These are phyloP conservation scores for Microdochium paspali DNA, from an alignment of 2,329 filamentous ascomycete species.

Conservation along the genomic window DNA sequence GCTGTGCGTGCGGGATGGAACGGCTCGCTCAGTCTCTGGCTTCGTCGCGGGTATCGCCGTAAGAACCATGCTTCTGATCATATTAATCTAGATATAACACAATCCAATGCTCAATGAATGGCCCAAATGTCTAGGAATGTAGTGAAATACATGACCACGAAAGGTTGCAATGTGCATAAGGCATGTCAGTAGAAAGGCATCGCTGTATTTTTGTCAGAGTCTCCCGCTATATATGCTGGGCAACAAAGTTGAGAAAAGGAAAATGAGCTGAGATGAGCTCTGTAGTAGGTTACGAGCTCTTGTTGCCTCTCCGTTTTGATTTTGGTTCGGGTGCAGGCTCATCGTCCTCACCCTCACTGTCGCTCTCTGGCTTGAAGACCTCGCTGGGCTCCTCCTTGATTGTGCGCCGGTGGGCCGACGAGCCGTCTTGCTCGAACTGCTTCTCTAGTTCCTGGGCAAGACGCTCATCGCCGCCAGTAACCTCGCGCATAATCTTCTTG, in stretches of 20 bases:
- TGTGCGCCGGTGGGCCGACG: neutral
- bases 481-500: constrained; percentile 60
- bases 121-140: too few relatives aligned
- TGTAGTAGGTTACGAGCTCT: neutral
- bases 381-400: neutral
- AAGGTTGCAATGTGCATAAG: too few relatives aligned
- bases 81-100: too few relatives aligned
- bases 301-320: neutral
- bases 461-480: constrained; percentile 24
- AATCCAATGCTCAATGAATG: too few relatives aligned
- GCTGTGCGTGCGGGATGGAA: too few relatives aligned
- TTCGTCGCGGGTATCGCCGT: too few relatives aligned
- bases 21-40: too few relatives aligned
- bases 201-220: too few relatives aligned
- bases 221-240: too few relatives aligned
- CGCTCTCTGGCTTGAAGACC: neutral
- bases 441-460: neutral
- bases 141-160: too few relatives aligned
- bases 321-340: neutral
- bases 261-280: neutral
- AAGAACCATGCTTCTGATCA: too few relatives aligned
- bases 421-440: neutral
- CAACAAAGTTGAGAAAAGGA: neutral
- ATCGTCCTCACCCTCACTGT: neutral
- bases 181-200: too few relatives aligned